A percentile compares a stretch with the other conserved stretches of the same genome.
phyloP scores from a whole-genome alignment of 148 eudicot species.

The Camellia sinensis region DNA sequence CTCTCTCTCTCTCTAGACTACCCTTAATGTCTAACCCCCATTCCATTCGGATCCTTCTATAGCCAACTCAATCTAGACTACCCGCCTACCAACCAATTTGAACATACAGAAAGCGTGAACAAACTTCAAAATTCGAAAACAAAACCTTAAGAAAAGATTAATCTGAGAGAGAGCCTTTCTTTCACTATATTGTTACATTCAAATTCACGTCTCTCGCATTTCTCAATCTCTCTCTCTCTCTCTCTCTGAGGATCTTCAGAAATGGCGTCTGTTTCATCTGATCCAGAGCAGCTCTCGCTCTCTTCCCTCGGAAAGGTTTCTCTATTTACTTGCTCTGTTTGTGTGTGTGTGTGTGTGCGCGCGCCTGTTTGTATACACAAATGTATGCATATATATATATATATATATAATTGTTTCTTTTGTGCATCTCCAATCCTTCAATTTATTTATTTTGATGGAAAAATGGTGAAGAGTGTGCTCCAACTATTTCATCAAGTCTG shows the following conservation, averaged over 20 bases:
- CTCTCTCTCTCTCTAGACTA: not conserved
- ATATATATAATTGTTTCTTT: not conserved
- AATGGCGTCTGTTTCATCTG: conserved; percentile 38
- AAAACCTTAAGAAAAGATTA: not conserved
- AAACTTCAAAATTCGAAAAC: too few species aligned
- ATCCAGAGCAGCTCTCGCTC: conserved; percentile 32
- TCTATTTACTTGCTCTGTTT: not conserved
- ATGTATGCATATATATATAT: not conserved
- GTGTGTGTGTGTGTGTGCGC: not conserved
- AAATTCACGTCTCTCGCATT: not conserved
- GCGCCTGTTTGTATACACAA: not conserved
- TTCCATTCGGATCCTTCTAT: too few species aligned
- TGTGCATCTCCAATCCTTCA: too few species aligned
- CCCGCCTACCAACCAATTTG: too few species aligned
- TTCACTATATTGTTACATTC: not conserved
- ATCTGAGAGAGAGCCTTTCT: not conserved
- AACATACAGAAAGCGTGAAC: too few species aligned
- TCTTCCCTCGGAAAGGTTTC: conserved; percentile 35
- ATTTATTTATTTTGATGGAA: too few species aligned
- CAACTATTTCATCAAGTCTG: too few species aligned
- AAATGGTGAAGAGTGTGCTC: too few species aligned
- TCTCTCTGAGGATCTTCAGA: not conserved
- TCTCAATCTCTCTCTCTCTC: too few species aligned
- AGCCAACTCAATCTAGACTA: too few species aligned
- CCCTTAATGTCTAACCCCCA: too few species aligned